These are phyloP conservation scores for Boletus rubescentipes DNA, from an alignment of 768 basidiomycete genomes.

Conservation along the genomic window DNA sequence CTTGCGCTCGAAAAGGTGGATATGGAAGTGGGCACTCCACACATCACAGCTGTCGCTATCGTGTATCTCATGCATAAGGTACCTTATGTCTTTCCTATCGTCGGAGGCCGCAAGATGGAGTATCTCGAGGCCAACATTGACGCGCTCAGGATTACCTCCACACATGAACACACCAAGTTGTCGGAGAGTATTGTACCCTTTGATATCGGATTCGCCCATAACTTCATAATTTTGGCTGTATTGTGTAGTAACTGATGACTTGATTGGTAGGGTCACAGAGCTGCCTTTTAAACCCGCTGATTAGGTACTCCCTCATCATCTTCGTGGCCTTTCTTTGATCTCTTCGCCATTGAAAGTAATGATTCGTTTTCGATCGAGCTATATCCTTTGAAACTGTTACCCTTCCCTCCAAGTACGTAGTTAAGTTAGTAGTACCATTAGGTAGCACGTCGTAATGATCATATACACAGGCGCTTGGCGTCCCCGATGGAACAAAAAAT, in stretches of 20 bases:
- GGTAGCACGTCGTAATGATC: neutral
- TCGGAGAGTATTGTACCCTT: constrained; percentile 38
- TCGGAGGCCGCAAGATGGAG: constrained; percentile 42
- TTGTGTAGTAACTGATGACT: neutral
- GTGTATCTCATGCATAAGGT: constrained; percentile 45
- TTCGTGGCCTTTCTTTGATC: neutral
- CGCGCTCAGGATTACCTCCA: constrained; percentile 39
- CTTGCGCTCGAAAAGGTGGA: constrained; percentile 40
- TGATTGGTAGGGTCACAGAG: constrained; percentile 25
- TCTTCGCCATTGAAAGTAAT: neutral
- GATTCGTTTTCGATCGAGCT: neutral
- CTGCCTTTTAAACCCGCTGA: constrained; percentile 12
- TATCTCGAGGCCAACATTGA: constrained; percentile 42
- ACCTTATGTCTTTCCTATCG: constrained; percentile 41
- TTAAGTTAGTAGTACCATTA: neutral
- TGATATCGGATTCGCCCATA: constrained; percentile 37
- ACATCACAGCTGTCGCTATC: constrained; percentile 38
- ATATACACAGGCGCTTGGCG: neutral
- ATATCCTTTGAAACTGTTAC: neutral
- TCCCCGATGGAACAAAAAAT: neutral
- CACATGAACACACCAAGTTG: constrained; percentile 34
- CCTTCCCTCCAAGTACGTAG: neutral
- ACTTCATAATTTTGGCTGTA: constrained; percentile 9
- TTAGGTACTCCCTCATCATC: neutral
- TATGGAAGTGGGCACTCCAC: constrained; percentile 35